Evolutionary conservation across 2,329 filamentous ascomycete genomes (phyloP), one percentile per base, ranked within the genome.

Genomic region (Akanthomyces dipterigenus): DNA sequence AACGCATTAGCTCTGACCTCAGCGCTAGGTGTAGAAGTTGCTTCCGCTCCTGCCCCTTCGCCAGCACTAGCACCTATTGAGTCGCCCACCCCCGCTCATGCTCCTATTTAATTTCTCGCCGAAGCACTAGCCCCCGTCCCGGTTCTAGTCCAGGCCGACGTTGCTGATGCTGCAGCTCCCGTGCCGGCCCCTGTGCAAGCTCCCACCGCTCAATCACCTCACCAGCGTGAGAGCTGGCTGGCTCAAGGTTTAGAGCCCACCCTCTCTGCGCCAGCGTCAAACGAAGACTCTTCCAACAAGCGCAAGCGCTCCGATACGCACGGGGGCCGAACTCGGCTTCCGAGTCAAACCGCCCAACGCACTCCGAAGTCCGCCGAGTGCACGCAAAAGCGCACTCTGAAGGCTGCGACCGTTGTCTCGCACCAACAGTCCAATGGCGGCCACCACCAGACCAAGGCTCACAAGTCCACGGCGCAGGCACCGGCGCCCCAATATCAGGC

Each of bases 231-330:
- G 14, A 73, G 73, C 56, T 79, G 80, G 75, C 69, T 76, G 36
- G 70, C 68, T 5, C 70, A 77, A 22, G 73, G 69, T 50, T 66
- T 71, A 45, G 80, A 83, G 4, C 69, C 75, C 40, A 67, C 75
- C n/a, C 77, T 77, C 64, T 74, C 75, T 55, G 68, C 77, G 1
- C 66, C 75, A 49, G 65, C 65, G 42, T 78, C 79, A 66, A 65
- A 77, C 6, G 77, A 81, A 38, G 68, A 71, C 40, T 70, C 68
- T 18, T 75, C 80, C 20, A 80, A 85, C 67, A 88, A 88, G 73
- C 84, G 86, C 68, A 93, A 91, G 73, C 83, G 89, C 63, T 91
- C 89, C 7, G 76, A 79, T 50, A 90, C 88, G 6, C 72, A 78
- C 42, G 87, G 87, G 61, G 7, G 59, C 74, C 75, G 65, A 77